Conservation (phyloP, 345 rosid species). For the Populus nigra region DNA sequence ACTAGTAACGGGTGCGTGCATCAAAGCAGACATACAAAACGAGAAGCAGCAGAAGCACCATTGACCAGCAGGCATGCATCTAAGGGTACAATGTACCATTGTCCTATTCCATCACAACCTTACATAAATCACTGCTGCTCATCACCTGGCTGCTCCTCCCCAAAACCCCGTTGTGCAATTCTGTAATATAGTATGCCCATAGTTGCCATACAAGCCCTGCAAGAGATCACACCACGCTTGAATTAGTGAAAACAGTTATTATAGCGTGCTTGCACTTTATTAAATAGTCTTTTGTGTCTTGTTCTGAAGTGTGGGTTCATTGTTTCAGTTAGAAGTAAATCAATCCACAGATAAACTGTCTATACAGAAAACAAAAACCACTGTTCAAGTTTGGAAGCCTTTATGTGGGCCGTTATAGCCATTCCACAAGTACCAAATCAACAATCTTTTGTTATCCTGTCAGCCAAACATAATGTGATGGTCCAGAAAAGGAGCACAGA, state of each 20-base stretch:
- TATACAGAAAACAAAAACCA: neutral
- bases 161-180: conserved; percentile 73
- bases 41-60: conserved; percentile 1
- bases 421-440: neutral
- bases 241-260: neutral
- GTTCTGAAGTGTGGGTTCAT: neutral
- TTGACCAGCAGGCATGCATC: neutral
- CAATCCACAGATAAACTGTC: neutral
- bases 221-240: neutral
- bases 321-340: neutral
- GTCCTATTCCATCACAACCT: conserved; percentile 6
- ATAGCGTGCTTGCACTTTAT: no score
- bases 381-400: neutral
- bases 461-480: neutral
- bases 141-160: conserved; percentile 47
- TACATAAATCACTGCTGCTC: conserved; percentile 51
- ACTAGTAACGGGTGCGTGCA: neutral
- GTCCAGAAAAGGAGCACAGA: neutral
- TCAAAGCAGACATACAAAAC: neutral
- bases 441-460: neutral
- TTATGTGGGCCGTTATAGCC: neutral
- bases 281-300: neutral
- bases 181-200: conserved; percentile 96
- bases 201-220: conserved; percentile 99
- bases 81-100: conserved; percentile 1